Conservation (phyloP, 108 stramenopile genomes). For the Cyclotella distinguenda region DNA sequence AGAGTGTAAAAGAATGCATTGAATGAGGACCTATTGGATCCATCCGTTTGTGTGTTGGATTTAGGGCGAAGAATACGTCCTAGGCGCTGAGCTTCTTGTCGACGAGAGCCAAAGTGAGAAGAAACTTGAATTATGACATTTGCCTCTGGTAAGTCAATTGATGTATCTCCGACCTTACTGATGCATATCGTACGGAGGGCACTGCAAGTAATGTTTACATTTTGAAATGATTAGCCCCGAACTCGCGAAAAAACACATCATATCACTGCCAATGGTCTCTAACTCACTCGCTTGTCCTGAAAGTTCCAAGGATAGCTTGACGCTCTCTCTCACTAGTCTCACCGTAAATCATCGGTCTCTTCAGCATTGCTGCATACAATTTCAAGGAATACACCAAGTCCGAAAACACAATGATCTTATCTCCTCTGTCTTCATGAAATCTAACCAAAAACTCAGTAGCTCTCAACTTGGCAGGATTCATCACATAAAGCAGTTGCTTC, state of each 20-base stretch:
- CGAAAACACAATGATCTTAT: conserved; percentile 98
- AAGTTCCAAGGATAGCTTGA: conserved; percentile 89
- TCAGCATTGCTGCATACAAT: conserved; percentile 84
- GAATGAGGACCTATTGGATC: conserved; percentile 88
- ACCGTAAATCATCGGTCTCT: conserved; percentile 91
- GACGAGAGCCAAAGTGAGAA: conserved; percentile 95
- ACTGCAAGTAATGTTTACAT: no score
- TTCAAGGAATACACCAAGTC: conserved; percentile 93
- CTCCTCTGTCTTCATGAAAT: conserved; percentile 93
- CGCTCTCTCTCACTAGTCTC: conserved; percentile 94
- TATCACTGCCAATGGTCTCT: no score
- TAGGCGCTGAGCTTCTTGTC: conserved; percentile 99
- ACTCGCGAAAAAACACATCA: no score
- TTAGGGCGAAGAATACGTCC: conserved; percentile 98
- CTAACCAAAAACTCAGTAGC: conserved; percentile 90
- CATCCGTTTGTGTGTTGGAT: conserved; percentile 83
- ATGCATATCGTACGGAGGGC: conserved; percentile 93
- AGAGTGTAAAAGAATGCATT: conserved; percentile 99
- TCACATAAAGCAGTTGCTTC: conserved; percentile 93
- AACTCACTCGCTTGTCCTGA: conserved; percentile 75
- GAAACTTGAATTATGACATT: conserved; percentile 99
- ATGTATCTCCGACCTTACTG: conserved; percentile 96
- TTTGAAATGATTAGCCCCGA: no score
- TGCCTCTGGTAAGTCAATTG: conserved; percentile 98
- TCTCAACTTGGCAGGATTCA: conserved; percentile 97